phyloP scores from a whole-genome alignment of 1,139 yeast genomes.

The Suhomyces bokatorum region DNA sequence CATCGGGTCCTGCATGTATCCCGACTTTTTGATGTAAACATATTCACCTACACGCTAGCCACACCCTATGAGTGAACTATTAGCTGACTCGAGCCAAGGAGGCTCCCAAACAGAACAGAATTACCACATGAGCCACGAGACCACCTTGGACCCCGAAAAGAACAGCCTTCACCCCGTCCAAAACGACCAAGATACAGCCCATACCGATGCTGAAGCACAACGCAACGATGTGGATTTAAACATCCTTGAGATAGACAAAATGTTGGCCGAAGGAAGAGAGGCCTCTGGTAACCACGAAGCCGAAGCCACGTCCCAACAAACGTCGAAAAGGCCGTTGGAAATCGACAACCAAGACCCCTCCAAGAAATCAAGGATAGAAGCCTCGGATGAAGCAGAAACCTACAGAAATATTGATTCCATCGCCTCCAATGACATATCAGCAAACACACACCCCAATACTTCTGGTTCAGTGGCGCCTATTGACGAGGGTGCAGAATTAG shows the following conservation, averaged over 20 bases:
- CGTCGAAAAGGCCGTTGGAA: slow-evolving; percentile 3
- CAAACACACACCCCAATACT: not conserved
- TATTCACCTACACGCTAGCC: not conserved
- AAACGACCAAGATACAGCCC: too few species aligned
- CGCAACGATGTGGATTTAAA: slow-evolving; percentile 10
- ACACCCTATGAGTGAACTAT: slow-evolving; percentile 2
- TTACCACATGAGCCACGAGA: not conserved
- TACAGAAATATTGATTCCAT: not conserved
- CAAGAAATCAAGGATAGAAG: slow-evolving; percentile 9
- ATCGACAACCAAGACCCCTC: not conserved
- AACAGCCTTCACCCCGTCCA: not conserved
- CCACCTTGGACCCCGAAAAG: not conserved
- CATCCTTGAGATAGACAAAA: slow-evolving; percentile 13
- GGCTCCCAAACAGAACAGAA: not conserved
- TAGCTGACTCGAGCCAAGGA: not conserved
- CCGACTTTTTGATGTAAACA: slow-evolving; percentile 3
- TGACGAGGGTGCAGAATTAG: slow-evolving; percentile 21
- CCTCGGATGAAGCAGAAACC: not conserved
- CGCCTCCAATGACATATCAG: not conserved
- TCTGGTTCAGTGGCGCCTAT: not conserved
- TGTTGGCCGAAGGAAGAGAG: slow-evolving; percentile 11
- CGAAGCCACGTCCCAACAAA: slow-evolving; percentile 2
- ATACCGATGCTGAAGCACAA: not conserved
- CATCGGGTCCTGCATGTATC: slow-evolving; percentile 7
- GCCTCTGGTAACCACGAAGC: not conserved